These are phyloP conservation scores for Sporisorium reilianum DNA, from an alignment of 1,284 basidiomycete species.

Conservation along the genomic window DNA sequence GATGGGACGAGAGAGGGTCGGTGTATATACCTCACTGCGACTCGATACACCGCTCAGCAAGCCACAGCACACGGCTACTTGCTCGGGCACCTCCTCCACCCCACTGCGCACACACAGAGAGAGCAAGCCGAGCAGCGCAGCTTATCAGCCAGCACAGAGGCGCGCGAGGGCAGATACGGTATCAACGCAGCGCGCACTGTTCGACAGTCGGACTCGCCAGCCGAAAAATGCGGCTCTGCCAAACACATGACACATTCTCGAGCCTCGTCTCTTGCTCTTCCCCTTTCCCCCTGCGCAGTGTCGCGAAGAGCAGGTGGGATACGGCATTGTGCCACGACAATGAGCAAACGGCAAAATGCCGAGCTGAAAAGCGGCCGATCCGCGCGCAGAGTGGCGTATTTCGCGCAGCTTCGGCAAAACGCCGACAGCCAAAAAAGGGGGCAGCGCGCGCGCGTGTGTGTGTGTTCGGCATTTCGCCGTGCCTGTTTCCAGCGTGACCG, in stretches of 20 bases:
- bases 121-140: neutral
- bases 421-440: too few relatives aligned
- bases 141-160: slow-evolving; percentile 6
- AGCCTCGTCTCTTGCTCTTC: neutral
- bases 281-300: too few relatives aligned
- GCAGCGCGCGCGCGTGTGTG: too few relatives aligned
- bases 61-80: slow-evolving; percentile 3
- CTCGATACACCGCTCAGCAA: neutral
- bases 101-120: neutral
- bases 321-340: too few relatives aligned
- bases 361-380: too few relatives aligned
- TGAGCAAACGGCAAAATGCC: too few relatives aligned
- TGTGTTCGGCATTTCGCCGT: too few relatives aligned
- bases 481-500: too few relatives aligned
- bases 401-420: too few relatives aligned
- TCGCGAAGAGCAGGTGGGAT: too few relatives aligned
- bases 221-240: neutral
- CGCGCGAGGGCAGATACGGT: too few relatives aligned
- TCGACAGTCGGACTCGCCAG: neutral
- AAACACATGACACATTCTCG: neutral
- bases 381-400: too few relatives aligned
- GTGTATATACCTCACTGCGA: slow-evolving; percentile 3
- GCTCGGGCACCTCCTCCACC: slow-evolving; percentile 9
- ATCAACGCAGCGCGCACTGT: slow-evolving; percentile 6
- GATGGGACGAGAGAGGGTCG: neutral